Base-by-base conservation (phyloP, 176 grass and related monocot genomes). In the Juncus effusus region DNA sequence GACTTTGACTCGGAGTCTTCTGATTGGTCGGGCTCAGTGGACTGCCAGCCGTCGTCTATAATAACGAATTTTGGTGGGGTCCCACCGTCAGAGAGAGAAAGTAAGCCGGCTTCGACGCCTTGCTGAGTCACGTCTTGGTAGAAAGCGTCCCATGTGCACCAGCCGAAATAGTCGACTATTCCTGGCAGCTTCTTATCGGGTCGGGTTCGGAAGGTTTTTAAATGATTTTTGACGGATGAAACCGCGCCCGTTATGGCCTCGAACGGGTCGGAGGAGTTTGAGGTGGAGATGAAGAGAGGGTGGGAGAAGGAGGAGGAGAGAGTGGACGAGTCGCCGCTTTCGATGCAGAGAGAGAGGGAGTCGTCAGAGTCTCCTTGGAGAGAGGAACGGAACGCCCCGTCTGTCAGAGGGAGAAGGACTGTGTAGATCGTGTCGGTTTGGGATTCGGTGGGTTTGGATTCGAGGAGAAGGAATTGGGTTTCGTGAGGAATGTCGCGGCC, bases 91-190 rank as follows among this genome's bases (percentile, higher is more conserved):
- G 53, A 16, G 56, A 97, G 94, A 79, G 82, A 89, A 45, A 42
- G 67, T 16, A 92, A 86, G 7, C 94, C 94, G 54, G 83, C 79
- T 69, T 92, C 94, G 75, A 97, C 88, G 40, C 88, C 88, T 63
- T 97, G 85, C 78, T 97, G 82, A 1, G 82, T 89, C 51, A 97
- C 94, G 47, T 92, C 94, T 74, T 84, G 77, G 73, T 97, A 97
- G 72, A 97, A 97, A 0, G 93, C 93, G 80, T 97, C 93, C 93
- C 93, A 97, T 0, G 93, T 97, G 77, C 88, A 97, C 93, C 88
- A 97, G 11, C 93, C 93, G 72, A 97, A 92, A 85, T 82, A 92
- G 78, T 97, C 88, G 0, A 86, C 93, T 66, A 92, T 84, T 36
- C 88, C 85, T 0, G 93, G 93, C 13, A 89, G 85, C 83, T 89